Percentiles rank a stretch among this genome's conserved stretches.
phyloP scores from a whole-genome alignment of 139 green algal species.

The Astrephomene gubernaculifera region DNA sequence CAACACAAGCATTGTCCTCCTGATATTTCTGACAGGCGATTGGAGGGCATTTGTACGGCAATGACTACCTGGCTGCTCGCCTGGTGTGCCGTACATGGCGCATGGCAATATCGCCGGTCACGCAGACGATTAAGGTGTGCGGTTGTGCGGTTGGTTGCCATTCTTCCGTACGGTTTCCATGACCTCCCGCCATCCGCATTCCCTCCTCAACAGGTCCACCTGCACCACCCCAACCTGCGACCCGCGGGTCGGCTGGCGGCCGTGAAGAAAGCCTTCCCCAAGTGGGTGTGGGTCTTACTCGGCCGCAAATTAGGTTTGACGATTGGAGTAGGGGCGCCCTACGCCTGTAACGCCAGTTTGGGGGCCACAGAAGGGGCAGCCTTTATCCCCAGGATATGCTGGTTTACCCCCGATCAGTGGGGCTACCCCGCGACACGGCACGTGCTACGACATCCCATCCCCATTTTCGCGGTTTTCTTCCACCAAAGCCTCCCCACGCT shows the following conservation, averaged over 20 bases:
- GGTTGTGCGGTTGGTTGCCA: background rate
- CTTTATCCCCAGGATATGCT: background rate
- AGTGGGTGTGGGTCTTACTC: background rate
- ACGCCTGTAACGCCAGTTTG: background rate
- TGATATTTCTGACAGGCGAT: background rate
- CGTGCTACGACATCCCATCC: background rate
- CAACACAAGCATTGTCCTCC: background rate
- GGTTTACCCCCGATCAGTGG: background rate
- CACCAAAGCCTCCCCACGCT: background rate
- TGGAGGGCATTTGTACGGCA: conserved; percentile 8
- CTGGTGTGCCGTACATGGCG: conserved; percentile 17
- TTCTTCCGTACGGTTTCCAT: background rate
- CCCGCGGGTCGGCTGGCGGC: background rate
- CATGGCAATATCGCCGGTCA: conserved; percentile 5
- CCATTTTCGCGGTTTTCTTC: background rate
- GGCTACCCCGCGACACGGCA: background rate
- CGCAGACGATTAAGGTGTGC: conserved; percentile 23
- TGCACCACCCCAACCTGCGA: conserved; percentile 1
- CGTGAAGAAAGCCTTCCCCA: conserved; percentile 10
- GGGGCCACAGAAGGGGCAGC: background rate
- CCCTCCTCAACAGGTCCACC: background rate
- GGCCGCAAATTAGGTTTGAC: background rate
- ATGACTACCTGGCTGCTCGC: conserved; percentile 20
- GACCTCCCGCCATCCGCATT: background rate
- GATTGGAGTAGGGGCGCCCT: background rate